A percentile compares a stretch with the other conserved stretches of the same genome.
Conservation (phyloP, 441 rosid genomes). For the Erodium texanum region DNA sequence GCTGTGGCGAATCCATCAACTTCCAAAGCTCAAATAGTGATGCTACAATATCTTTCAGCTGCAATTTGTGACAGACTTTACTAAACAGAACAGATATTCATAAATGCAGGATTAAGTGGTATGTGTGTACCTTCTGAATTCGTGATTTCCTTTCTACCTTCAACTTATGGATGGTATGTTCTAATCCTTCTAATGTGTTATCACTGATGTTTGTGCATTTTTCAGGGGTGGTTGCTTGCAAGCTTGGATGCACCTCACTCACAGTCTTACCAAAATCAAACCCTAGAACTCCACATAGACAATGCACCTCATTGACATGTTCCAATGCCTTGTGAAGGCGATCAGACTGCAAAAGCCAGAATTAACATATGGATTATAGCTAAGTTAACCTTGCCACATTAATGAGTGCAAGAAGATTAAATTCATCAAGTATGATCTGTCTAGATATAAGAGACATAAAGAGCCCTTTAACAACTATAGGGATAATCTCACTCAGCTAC, state of each 20-base stretch:
- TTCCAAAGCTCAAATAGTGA: constrained; percentile 75
- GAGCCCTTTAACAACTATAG: neutral
- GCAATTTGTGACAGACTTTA: constrained; percentile 23
- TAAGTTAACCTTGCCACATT: no score
- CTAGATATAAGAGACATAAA: neutral
- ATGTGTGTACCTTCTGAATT: constrained; percentile 52
- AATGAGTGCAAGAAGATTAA: no score
- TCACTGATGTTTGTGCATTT: constrained; percentile 82
- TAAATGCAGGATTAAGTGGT: neutral
- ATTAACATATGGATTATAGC: neutral
- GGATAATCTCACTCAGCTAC: no score
- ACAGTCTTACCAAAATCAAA: constrained; percentile 75
- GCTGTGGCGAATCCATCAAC: constrained; percentile 83
- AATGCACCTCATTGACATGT: constrained; percentile 73
- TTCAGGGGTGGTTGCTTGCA: constrained; percentile 53
- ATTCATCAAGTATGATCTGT: no score
- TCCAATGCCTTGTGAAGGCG: constrained; percentile 78
- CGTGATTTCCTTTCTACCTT: constrained; percentile 65
- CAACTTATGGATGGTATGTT: constrained; percentile 53
- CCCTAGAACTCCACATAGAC: constrained; percentile 78
- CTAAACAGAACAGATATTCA: constrained; percentile 7
- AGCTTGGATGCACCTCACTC: constrained; percentile 88
- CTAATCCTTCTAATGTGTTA: constrained; percentile 70
- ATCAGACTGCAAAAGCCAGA: constrained; percentile 59
- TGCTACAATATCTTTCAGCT: constrained; percentile 64